Percentiles rank a stretch among this genome's conserved stretches.
These are phyloP conservation scores for Boletus rubescentipes DNA, from an alignment of 768 basidiomycete genomes.

Conservation along the genomic window DNA sequence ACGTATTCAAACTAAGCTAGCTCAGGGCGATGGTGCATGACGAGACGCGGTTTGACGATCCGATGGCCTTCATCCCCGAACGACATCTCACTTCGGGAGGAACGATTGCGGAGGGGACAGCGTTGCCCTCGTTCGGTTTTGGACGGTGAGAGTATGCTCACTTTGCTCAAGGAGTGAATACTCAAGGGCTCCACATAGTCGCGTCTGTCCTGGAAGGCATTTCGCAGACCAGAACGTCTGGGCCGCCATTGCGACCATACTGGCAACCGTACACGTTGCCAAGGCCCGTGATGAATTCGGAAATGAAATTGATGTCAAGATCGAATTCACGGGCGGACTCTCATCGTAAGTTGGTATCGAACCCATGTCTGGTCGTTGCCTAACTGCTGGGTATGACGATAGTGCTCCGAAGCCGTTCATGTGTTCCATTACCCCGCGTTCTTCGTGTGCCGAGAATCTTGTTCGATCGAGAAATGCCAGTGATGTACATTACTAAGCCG, in stretches of 20 bases:
- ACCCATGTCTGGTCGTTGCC: neutral
- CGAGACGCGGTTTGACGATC: constrained; percentile 48
- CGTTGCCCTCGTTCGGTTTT: constrained; percentile 18
- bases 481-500: neutral
- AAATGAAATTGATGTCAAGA: constrained; percentile 26
- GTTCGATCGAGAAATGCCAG: constrained; percentile 12
- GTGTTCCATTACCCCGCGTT: constrained; percentile 21
- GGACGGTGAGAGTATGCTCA: constrained; percentile 22
- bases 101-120: constrained; percentile 6
- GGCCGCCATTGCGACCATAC: constrained; percentile 30
- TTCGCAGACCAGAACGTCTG: constrained; percentile 35
- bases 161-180: neutral
- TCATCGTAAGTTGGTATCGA: constrained; percentile 9
- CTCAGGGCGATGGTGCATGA: constrained; percentile 50
- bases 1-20: neutral
- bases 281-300: constrained; percentile 31
- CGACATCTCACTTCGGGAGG: constrained; percentile 42
- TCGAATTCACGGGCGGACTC: constrained; percentile 25
- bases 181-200: constrained; percentile 14
- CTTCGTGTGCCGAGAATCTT: constrained; percentile 14
- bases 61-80: constrained; percentile 54
- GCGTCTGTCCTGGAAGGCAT: constrained; percentile 35
- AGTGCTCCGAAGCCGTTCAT: constrained; percentile 28
- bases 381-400: neutral
- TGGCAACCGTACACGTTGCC: constrained; percentile 30